phyloP scores from a whole-genome alignment of 345 rosid genomes.

The Erodium maritimum region DNA sequence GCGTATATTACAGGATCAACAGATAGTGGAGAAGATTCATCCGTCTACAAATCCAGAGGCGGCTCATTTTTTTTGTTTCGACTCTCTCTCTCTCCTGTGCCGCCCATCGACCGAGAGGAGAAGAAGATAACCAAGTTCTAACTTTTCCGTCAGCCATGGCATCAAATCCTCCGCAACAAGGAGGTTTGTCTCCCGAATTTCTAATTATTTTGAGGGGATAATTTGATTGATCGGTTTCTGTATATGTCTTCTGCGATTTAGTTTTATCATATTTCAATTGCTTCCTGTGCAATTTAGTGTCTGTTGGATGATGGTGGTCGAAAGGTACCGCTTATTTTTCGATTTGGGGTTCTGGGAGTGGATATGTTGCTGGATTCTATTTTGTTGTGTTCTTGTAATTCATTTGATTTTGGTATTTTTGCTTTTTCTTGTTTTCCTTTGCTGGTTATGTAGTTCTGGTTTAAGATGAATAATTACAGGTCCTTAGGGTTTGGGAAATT shows the following conservation, averaged over 20 bases:
- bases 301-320: neutral
- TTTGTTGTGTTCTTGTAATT: neutral
- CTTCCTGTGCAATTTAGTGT: neutral
- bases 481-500: too few relatives aligned
- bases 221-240: too few relatives aligned
- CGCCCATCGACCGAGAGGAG: neutral
- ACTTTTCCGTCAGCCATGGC: neutral
- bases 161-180: neutral
- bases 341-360: neutral
- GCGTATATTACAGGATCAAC: too few relatives aligned
- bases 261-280: neutral
- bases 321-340: too few relatives aligned
- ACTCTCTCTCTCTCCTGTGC: neutral
- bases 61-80: neutral
- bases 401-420: neutral
- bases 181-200: neutral
- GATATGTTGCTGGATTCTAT: neutral
- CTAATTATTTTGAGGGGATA: too few relatives aligned
- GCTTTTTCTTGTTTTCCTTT: too few relatives aligned
- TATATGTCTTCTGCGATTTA: neutral
- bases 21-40: too few relatives aligned
- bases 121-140: neutral
- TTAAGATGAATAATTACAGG: too few relatives aligned
- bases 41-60: too few relatives aligned
- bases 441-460: neutral